Evolutionary conservation across 345 rosid species (phyloP).

Genomic region (Populus ilicifolia): DNA sequence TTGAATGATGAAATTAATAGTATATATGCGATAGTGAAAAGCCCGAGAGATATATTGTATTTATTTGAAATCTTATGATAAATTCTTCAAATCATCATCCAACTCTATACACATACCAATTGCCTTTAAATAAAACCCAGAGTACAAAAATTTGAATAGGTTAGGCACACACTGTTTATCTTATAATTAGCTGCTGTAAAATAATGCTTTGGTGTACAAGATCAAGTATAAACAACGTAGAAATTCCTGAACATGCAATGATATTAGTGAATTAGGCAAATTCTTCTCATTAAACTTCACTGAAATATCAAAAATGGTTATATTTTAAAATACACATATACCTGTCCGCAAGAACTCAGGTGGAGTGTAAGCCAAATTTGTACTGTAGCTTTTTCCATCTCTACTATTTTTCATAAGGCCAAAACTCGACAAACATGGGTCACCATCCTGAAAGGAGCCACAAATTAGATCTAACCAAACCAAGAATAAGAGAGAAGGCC

Average conservation of each 20-base stretch:
- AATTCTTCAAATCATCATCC: no score
- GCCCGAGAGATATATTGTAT: no score
- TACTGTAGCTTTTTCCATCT: constrained; percentile 16
- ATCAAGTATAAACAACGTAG: neutral
- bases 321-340: neutral
- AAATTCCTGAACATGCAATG: neutral
- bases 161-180: no score
- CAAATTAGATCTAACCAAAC: neutral
- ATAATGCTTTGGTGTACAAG: no score
- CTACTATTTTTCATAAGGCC: constrained; percentile 14
- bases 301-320: neutral
- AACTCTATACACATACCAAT: no score
- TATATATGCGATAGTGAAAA: no score
- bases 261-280: neutral
- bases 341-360: constrained; percentile 15
- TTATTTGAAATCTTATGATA: no score
- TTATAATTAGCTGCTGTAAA: no score
- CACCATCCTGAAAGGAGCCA: constrained; percentile 1
- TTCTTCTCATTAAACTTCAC: neutral
- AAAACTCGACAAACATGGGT: constrained; percentile 8
- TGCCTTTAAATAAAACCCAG: no score
- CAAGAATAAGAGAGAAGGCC: neutral
- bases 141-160: no score
- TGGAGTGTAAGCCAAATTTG: constrained; percentile 12
- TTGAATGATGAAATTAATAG: no score